Evolutionary conservation across 495 filamentous ascomycete species (phyloP).

Genomic region (Aspergillus nanangensis): DNA sequence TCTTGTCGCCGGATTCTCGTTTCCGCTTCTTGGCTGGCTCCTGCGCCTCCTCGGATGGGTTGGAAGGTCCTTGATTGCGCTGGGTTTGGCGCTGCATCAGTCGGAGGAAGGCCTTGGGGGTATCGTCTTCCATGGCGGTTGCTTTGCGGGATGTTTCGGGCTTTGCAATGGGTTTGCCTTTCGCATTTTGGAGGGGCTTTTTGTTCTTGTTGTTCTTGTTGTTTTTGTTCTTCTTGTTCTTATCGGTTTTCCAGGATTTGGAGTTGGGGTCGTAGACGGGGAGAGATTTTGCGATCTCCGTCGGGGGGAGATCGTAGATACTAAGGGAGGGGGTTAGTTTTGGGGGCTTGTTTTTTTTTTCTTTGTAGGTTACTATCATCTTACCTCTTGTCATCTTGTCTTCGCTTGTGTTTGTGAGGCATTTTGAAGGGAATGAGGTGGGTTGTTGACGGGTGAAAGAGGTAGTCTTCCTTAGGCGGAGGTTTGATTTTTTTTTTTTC

Average conservation of each 20-base stretch:
- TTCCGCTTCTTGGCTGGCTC: slow-evolving; percentile 52
- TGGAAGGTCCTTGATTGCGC: slow-evolving; percentile 52
- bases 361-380: neutral
- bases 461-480: neutral
- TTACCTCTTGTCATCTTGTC: slow-evolving; percentile 46
- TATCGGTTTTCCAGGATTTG: too few relatives aligned
- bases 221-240: slow-evolving; percentile 13
- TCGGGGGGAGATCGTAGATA: slow-evolving; percentile 73
- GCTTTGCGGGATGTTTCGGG: slow-evolving; percentile 28
- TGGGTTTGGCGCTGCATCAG: slow-evolving; percentile 64
- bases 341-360: neutral
- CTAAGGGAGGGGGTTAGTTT: slow-evolving; percentile 4
- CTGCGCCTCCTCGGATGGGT: too few relatives aligned
- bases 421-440: slow-evolving; percentile 38
- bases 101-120: slow-evolving; percentile 77
- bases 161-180: too few relatives aligned
- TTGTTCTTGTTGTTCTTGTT: slow-evolving; percentile 28
- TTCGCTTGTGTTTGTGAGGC: slow-evolving; percentile 81
- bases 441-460: neutral
- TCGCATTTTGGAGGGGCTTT: too few relatives aligned
- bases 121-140: slow-evolving; percentile 65
- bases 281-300: slow-evolving; percentile 63
- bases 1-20: slow-evolving; percentile 60
- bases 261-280: slow-evolving; percentile 45
- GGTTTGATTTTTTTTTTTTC: neutral